Base-by-base conservation (phyloP, 2,329 filamentous ascomycete species). In the Botryosphaeria agaves region DNA sequence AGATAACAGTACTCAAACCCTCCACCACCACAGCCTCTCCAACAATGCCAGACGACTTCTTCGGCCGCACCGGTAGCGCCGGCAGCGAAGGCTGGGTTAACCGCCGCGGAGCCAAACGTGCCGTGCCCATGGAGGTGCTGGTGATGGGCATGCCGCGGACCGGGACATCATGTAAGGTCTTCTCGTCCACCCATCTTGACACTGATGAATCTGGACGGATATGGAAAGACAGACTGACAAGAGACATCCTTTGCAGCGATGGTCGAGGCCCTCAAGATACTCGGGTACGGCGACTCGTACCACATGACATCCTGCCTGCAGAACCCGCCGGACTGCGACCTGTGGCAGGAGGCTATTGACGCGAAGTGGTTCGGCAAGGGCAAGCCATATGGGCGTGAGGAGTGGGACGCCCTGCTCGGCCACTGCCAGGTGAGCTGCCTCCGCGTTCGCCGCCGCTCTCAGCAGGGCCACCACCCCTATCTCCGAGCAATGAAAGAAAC, bases 281-380 rank as follows among this genome's bases (percentile, higher is more conserved):
- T 80, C 24, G 75, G 75, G 37, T 78, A 73, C 48, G 57, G 66
- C 41, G 70, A 76, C 49, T 74, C 69, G 36, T 79, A 80, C 61
- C 76, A 80, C 58, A 77, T 77, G 72, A 74, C 76, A 69, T 73
- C 65, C 39, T 71, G 66, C 35, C 69, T 76, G 36, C 72, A 78
- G 54, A 78, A 76, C 52, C 69, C 69, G 7, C 69, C 66, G 15
- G 74, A 78, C 44, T 69, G 67, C 32, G 57, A 76, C 25, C 68
- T 78, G 57, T 81, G 76, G 76, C 69, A 71, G 53, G 71, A 79
- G 38, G 75, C 75, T 17, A 62, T 81, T 32, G 56, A 58, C 12
- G 70, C 72, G 39, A 72, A 72, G 45, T 72, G 62, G 51, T 64
- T 75, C 39, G 66, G 66, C 18, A 56, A 69, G 31, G 70, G 71